Conservation (phyloP, 441 rosid genomes). For the Pelargonium australe region DNA sequence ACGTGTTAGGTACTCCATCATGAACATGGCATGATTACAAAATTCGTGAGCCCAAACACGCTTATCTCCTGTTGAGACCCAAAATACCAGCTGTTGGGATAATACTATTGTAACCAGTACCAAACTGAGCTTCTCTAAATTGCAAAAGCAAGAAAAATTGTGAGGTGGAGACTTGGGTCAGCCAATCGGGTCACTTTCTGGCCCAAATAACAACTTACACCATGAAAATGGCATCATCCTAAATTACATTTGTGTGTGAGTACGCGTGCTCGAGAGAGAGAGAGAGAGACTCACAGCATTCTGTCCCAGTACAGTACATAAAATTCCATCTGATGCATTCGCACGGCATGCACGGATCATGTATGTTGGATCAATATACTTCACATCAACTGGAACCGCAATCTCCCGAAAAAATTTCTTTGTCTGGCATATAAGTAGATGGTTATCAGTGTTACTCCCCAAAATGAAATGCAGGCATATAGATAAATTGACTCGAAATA, state of each 20-base stretch:
- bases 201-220: too few species aligned
- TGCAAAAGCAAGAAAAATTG: neutral
- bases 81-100: neutral
- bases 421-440: conserved; percentile 34
- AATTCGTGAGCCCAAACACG: too few species aligned
- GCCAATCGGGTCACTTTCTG: neutral
- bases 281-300: conserved; percentile 64
- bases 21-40: too few species aligned
- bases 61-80: too few species aligned
- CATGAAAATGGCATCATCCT: too few species aligned
- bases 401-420: conserved; percentile 69
- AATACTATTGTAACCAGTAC: neutral
- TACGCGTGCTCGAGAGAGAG: neutral
- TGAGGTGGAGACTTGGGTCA: neutral
- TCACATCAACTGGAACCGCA: conserved; percentile 68
- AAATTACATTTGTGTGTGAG: neutral
- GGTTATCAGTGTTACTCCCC: conserved; percentile 6
- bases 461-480: too few species aligned
- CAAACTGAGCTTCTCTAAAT: neutral
- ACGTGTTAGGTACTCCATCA: too few species aligned
- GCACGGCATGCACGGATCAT: conserved; percentile 49
- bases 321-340: conserved; percentile 15
- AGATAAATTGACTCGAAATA: too few species aligned
- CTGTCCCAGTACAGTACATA: conserved; percentile 93
- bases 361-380: conserved; percentile 96